A percentile compares a stretch with the other conserved stretches of the same genome.
phyloP scores from a whole-genome alignment of 352 stramenopile genomes.

The Globisporangium parvum region DNA sequence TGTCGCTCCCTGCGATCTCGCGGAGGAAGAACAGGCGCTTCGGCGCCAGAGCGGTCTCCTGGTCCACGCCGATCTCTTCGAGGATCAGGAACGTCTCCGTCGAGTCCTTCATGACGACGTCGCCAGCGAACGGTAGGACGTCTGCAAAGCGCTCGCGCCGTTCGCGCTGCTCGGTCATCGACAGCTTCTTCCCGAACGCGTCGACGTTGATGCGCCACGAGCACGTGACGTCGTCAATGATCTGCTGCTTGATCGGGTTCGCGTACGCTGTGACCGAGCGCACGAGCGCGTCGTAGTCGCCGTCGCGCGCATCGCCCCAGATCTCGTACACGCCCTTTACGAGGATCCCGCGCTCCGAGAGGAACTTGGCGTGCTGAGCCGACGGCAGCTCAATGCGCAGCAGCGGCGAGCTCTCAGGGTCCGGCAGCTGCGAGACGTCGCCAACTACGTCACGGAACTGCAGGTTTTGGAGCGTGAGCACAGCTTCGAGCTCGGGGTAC shows the following conservation, averaged over 20 bases:
- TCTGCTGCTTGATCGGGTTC: slow-evolving; percentile 31
- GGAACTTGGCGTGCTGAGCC: slow-evolving; percentile 56
- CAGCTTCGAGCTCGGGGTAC: slow-evolving; percentile 72
- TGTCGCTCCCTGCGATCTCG: slow-evolving; percentile 61
- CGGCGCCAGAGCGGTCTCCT: slow-evolving; percentile 27
- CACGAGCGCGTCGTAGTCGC: slow-evolving; percentile 49
- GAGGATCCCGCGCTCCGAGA: slow-evolving; percentile 72
- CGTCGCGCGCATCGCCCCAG: slow-evolving; percentile 36
- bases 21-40: slow-evolving; percentile 73
- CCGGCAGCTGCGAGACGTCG: slow-evolving; percentile 24
- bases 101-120: slow-evolving; percentile 64
- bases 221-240: slow-evolving; percentile 33
- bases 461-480: slow-evolving; percentile 60
- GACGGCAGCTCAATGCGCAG: slow-evolving; percentile 58
- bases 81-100: slow-evolving; percentile 70
- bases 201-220: slow-evolving; percentile 78
- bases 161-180: slow-evolving; percentile 52
- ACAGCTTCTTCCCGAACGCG: slow-evolving; percentile 78
- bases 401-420: slow-evolving; percentile 53
- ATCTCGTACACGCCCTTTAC: slow-evolving; percentile 82
- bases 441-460: slow-evolving; percentile 24
- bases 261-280: slow-evolving; percentile 28
- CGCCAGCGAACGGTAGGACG: slow-evolving; percentile 56
- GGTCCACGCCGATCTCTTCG: slow-evolving; percentile 63
- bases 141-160: slow-evolving; percentile 45